These are phyloP conservation scores for Candida tammaniensis DNA, from an alignment of 805 yeast genomes.

Conservation along the genomic window DNA sequence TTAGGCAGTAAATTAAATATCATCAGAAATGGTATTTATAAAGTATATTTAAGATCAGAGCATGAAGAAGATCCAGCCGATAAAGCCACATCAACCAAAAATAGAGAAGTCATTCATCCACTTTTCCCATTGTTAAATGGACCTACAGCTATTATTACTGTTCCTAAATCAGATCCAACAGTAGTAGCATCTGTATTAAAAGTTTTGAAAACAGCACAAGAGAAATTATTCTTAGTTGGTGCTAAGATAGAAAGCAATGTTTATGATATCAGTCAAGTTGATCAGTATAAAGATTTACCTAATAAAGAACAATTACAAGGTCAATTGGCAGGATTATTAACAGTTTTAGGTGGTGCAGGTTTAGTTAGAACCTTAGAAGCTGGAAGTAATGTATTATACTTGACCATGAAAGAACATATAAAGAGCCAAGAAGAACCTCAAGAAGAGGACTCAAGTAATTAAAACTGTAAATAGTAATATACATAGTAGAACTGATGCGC, in stretches of 20 bases:
- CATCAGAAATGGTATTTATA: constrained; percentile 66
- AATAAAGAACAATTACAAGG: constrained; percentile 67
- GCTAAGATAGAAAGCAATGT: constrained; percentile 71
- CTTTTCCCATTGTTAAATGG: constrained; percentile 70
- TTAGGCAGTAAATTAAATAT: constrained; percentile 71
- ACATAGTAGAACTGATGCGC: not conserved
- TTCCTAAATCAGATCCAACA: constrained; percentile 69
- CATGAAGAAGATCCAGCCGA: constrained; percentile 73
- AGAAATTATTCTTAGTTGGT: constrained; percentile 77
- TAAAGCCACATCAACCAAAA: constrained; percentile 44
- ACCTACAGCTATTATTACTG: constrained; percentile 78
- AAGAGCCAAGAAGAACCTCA: constrained; percentile 8
- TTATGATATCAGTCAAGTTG: constrained; percentile 50
- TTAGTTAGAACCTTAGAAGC: constrained; percentile 77
- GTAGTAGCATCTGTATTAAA: constrained; percentile 61
- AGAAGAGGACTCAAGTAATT: not conserved
- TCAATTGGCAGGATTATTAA: constrained; percentile 78
- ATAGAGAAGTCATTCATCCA: constrained; percentile 57
- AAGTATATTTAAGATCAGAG: constrained; percentile 72
- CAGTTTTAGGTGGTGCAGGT: constrained; percentile 87
- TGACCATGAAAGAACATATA: constrained; percentile 60
- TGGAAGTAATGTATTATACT: constrained; percentile 62
- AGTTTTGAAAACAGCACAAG: constrained; percentile 60
- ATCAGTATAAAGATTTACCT: constrained; percentile 71
- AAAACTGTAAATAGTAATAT: not conserved